Evolutionary conservation across 768 basidiomycete species (phyloP).

Genomic region (Termitomyces sp.): DNA sequence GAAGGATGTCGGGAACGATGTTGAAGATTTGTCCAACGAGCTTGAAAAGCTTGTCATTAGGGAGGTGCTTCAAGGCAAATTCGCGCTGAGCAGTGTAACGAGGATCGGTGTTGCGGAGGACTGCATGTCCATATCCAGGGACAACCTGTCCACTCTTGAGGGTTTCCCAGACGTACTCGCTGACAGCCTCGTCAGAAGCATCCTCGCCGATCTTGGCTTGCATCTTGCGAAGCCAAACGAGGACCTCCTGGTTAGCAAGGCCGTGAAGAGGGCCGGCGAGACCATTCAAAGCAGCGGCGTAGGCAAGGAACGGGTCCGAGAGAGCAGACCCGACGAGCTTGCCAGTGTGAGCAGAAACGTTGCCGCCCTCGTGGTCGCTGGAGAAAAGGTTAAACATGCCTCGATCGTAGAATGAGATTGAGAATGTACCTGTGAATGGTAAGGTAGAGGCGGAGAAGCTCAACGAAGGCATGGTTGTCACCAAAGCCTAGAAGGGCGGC

Average conservation of each 20-base stretch:
- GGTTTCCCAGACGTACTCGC: slow-evolving; percentile 92
- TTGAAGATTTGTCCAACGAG: slow-evolving; percentile 87
- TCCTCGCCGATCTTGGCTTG: slow-evolving; percentile 81
- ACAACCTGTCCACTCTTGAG: slow-evolving; percentile 92
- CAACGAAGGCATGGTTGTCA: slow-evolving; percentile 82
- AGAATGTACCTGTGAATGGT: slow-evolving; percentile 79
- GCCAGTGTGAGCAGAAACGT: slow-evolving; percentile 93
- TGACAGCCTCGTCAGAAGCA: slow-evolving; percentile 81
- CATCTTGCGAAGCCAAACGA: slow-evolving; percentile 94
- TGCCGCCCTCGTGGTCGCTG: slow-evolving; percentile 97
- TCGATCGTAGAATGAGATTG: background rate
- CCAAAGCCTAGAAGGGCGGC: slow-evolving; percentile 89
- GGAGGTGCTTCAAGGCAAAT: slow-evolving; percentile 82
- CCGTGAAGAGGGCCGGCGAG: slow-evolving; percentile 97
- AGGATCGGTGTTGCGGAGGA: slow-evolving; percentile 87
- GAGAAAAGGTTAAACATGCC: background rate
- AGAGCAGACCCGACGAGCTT: slow-evolving; percentile 93
- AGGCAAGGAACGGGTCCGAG: slow-evolving; percentile 96
- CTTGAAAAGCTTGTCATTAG: slow-evolving; percentile 88
- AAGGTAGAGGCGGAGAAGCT: slow-evolving; percentile 92
- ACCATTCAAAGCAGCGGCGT: slow-evolving; percentile 89
- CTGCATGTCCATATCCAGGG: slow-evolving; percentile 88
- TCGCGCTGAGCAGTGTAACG: slow-evolving; percentile 88
- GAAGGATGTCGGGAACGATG: slow-evolving; percentile 84
- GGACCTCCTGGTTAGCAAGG: slow-evolving; percentile 95